Evolutionary conservation across 2,329 filamentous ascomycete genomes (phyloP), one percentile per base, ranked within the genome.

Genomic region (Didymellaceae sp.): DNA sequence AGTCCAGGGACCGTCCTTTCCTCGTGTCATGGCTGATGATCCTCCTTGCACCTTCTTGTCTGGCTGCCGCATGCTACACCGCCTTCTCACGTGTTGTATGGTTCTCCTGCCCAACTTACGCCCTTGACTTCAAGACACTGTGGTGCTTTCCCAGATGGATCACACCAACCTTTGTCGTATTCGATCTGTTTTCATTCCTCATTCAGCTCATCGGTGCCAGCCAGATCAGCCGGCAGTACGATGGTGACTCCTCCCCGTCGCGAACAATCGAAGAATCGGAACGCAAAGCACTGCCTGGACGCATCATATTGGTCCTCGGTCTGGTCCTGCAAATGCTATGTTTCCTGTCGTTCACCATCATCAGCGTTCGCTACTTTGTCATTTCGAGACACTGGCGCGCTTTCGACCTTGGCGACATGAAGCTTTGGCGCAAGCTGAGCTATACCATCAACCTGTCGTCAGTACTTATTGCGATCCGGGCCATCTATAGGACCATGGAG

Each of bases 401-500:
- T 14, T 55, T 61, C 11, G 70, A 72, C 37, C 60, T 72, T 3
- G 70, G 70, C 37, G 70, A 72, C 45, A 63, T 68, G 63, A 66
- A 67, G 37, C 61, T 72, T 41, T 72, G 68, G 67, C 65, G 68
- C 13, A 65, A 68, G 16, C 57, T 72, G 10, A 58, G 52, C 8
- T 71, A 66, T 43, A 68, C 68, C 11, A 72, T 71, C 54, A 72
- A 71, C 33, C 43, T 69, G 2, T 70, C 67, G 0, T 68, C 66
- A 2, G 56, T 62, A 0, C 57, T 65, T 26, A 66, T 67, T 31
- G 65, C 82, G 69, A 54, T 80, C 3, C 78, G 80, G 11, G 81
- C 77, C n/a, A 72, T 82, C 21, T 83, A 80, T 52, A 76, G 80
- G n/a, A 75, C 80, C 4, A 73, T 80, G 38, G 80, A 83, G 55